phyloP scores from a whole-genome alignment of 352 stramenopile genomes.

The Phytophthora fragariaefolia region DNA sequence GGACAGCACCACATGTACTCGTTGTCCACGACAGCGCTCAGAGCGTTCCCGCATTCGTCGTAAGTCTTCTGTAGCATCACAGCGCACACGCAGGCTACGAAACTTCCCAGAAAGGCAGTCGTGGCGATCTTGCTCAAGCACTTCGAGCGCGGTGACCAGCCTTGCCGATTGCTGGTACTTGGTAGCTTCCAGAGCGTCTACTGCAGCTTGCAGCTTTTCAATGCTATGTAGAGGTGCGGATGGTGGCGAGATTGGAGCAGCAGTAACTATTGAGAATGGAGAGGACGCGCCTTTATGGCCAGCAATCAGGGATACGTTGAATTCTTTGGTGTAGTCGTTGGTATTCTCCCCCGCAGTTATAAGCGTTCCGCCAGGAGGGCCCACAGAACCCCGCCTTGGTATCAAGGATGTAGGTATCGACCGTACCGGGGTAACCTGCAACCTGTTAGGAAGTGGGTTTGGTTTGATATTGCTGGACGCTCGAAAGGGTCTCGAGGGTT shows the following conservation, averaged over 20 bases:
- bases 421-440: constrained; percentile 4
- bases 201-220: constrained; percentile 56
- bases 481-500: constrained; percentile 39
- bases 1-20: constrained; percentile 37
- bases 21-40: constrained; percentile 50
- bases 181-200: constrained; percentile 52
- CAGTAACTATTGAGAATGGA: constrained; percentile 10
- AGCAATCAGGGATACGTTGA: neutral
- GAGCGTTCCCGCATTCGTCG: constrained; percentile 55
- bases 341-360: neutral
- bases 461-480: constrained; percentile 16
- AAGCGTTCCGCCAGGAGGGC: neutral
- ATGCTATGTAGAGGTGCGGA: constrained; percentile 48
- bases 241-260: neutral
- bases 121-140: constrained; percentile 58
- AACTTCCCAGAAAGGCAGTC: constrained; percentile 67
- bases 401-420: constrained; percentile 16
- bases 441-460: constrained; percentile 9
- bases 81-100: constrained; percentile 43
- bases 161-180: constrained; percentile 48
- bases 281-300: constrained; percentile 2
- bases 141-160: constrained; percentile 47
- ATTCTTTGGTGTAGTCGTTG: neutral
- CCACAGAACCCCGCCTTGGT: constrained; percentile 14
- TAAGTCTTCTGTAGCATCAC: constrained; percentile 51